Evolutionary conservation across 768 basidiomycete species (phyloP), one percentile per base, ranked within the genome.

Genomic region (Dictyophora rubrovolvata): DNA sequence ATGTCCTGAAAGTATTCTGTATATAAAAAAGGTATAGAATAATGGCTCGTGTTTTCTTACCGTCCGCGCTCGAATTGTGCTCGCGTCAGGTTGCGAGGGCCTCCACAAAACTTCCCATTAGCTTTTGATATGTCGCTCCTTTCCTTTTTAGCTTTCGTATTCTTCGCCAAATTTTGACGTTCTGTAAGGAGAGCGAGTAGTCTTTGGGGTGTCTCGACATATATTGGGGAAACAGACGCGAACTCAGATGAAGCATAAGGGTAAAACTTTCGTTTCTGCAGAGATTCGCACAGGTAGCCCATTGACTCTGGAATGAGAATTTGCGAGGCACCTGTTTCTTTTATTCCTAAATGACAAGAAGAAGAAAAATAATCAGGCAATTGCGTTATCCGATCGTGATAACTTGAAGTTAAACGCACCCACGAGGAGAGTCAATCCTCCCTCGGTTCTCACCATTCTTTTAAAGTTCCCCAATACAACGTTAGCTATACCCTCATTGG

Each of bases 31-130:
- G 16, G 36, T 51, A 17, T 35, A 34, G 14, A 3, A 12, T 23
- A 50, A 8, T 23, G 28, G 20, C 9, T 16, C 18, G 46, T 14
- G 50, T 8, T 50, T 20, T 7, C 23, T 50, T 20, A 58, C 56
- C 56, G 46, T 28, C 49, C 47, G 36, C 51, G 56, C 50, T 58
- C 56, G 42, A 58, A 58, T 14, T 28, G n/a, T 49, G 56, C 56
- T 23, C 56, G 20, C 14, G 22, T 14, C 12, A 46, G 56, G 34
- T 52, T 58, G 34, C 48, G 28, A 28, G 56, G 48, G 8, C 47
- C 56, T 22, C 50, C 34, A 48, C 48, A 58, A 50, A 58, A 58
- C 33, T 23, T 5, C 7, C 33, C 48, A 33, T 58, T 58, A 16
- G 48, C 48, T 28, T 58, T 58, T 23, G 56, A 58, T 3, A 11